Percentiles rank a stretch among this genome's conserved stretches.
Evolutionary conservation across 345 rosid genomes (phyloP).

Genomic region (Gossypium thurberi): DNA sequence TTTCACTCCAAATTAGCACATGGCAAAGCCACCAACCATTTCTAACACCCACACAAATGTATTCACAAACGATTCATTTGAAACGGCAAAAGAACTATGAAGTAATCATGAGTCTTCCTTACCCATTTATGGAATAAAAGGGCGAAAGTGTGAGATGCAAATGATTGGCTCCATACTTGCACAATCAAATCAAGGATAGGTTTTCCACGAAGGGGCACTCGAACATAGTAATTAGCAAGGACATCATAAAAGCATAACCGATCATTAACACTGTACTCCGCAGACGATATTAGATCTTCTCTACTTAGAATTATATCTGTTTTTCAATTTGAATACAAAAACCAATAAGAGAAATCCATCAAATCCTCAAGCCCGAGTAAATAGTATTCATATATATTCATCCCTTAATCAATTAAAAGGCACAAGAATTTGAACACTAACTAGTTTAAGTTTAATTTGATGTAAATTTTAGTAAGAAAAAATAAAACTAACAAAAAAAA

Average conservation of each 20-base stretch:
- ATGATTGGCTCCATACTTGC: constrained; percentile 97
- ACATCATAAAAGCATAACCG: constrained; percentile 78
- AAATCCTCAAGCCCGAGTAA: neutral
- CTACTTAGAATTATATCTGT: constrained; percentile 68
- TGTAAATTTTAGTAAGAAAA: neutral
- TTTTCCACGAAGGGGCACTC: constrained; percentile 56
- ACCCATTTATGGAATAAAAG: constrained; percentile 97
- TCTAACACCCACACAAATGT: too few relatives aligned
- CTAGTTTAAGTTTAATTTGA: neutral
- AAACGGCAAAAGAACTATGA: neutral
- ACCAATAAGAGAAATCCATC: neutral
- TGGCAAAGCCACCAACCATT: too few relatives aligned
- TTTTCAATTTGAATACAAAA: constrained; percentile 31
- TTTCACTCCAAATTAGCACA: neutral
- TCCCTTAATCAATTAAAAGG: neutral
- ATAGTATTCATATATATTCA: neutral
- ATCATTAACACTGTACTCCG: constrained; percentile 29
- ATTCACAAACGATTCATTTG: too few relatives aligned
- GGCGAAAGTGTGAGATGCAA: constrained; percentile 79
- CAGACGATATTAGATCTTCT: constrained; percentile 51
- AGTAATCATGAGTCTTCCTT: constrained; percentile 12
- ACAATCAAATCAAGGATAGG: constrained; percentile 78
- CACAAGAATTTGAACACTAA: neutral
- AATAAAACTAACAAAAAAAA: neutral
- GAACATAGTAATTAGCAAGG: constrained; percentile 82